Evolutionary conservation across 2,329 filamentous ascomycete genomes (phyloP), one percentile per base, ranked within the genome.

Genomic region (Neurospora crassa): DNA sequence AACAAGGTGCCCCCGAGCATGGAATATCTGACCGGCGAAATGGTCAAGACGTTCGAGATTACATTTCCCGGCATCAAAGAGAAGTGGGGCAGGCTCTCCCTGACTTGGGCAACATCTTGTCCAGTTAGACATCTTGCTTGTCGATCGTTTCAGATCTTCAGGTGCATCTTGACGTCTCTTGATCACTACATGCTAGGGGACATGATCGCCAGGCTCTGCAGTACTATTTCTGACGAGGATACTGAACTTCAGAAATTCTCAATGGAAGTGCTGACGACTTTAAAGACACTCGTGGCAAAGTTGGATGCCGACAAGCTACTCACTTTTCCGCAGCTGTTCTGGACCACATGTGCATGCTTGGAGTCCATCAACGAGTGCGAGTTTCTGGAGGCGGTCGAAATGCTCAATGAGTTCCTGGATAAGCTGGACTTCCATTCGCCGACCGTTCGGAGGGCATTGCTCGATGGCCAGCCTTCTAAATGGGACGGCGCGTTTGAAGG

Each of bases 321-420:
- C 68, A 89, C 90, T n/a, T 97, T 97, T 75, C 96, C 96, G 1
- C 95, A 98, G 77, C 84, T 99, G 0, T 98, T 99, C 81, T 99
- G 96, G 96, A 97, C 95, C 0, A 97, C 93, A 0, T 97, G 94
- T 77, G 96, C 96, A 12, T 99, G 96, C 79, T 83, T 99, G 24
- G 94, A 98, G 78, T 98, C 96, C 0, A 97, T 98, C 77, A 97
- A 98, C 74, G 96, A 99, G 81, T 88, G 91, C 29, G 96, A 99
- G 78, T 99, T 97, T 74, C 87, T 96, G 73, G 96, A 97, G 79
- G 94, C 92, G 29, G 84, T 97, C 14, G 91, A 92, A 69, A 97
- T 99, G 92, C 86, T 99, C 11, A 92, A 97, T 72, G 92, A 92
- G 77, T 89, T 97, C 43, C 82, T 99, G 29, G 88, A 89, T 75